phyloP scores from a whole-genome alignment of 176 grass and related monocot genomes.

The Themeda triandra region DNA sequence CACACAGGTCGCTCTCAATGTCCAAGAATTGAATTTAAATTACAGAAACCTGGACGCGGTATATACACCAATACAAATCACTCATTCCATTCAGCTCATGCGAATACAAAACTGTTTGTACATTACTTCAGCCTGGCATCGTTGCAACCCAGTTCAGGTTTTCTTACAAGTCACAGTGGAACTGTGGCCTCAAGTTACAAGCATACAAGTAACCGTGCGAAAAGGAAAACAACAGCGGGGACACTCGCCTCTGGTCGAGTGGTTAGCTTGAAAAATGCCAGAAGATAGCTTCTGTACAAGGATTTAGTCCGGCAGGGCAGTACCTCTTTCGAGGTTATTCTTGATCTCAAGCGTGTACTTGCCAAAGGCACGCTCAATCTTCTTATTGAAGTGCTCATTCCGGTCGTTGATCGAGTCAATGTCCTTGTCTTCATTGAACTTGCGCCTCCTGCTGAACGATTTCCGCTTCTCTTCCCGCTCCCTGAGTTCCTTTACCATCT shows the following conservation, averaged over 20 bases:
- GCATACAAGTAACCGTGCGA: neutral
- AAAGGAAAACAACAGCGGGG: neutral
- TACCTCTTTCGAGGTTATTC: slow-evolving; percentile 96
- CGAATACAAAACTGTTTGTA: slow-evolving; percentile 22
- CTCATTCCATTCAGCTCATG: neutral
- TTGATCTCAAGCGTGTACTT: slow-evolving; percentile 98
- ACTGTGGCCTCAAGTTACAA: slow-evolving; percentile 11
- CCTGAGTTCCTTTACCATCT: slow-evolving; percentile 84
- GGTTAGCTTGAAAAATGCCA: neutral
- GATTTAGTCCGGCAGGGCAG: slow-evolving; percentile 72
- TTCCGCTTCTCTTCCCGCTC: slow-evolving; percentile 58
- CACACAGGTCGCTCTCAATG: neutral
- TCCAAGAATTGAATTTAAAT: neutral
- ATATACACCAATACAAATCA: neutral
- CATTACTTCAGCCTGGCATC: neutral
- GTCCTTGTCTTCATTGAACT: slow-evolving; percentile 95
- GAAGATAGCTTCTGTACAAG: neutral
- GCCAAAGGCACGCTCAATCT: slow-evolving; percentile 92
- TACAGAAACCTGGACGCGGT: neutral
- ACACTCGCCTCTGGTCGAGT: neutral
- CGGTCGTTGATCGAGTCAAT: slow-evolving; percentile 90
- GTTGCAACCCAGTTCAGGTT: neutral
- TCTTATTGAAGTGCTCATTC: slow-evolving; percentile 99
- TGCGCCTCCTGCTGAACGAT: slow-evolving; percentile 89
- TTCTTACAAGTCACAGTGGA: slow-evolving; percentile 23